Evolutionary conservation across 257 asterid species (phyloP).

Genomic region (Orobanche coerulescens): DNA sequence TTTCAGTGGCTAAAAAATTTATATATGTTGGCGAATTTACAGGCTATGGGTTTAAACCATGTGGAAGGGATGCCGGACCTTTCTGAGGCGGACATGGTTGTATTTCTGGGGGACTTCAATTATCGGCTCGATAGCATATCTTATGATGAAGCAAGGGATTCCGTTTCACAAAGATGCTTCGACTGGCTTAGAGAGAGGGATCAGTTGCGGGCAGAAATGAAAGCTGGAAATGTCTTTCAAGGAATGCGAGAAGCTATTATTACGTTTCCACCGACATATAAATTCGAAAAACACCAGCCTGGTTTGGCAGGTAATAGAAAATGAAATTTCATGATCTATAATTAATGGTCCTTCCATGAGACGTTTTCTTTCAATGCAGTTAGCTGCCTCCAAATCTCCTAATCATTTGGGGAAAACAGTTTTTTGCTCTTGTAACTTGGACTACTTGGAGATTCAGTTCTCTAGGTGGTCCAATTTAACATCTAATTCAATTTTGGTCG

Average conservation of each 20-base stretch:
- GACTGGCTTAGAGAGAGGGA: conserved; percentile 96
- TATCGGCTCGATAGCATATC: conserved; percentile 89
- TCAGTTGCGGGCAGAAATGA: conserved; percentile 86
- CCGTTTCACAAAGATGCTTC: conserved; percentile 88
- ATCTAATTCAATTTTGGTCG: too few relatives aligned
- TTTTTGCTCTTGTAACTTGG: too few relatives aligned
- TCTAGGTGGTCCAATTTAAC: too few relatives aligned
- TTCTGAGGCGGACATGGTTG: conserved; percentile 93
- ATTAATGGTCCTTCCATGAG: background rate
- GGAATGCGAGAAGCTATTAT: conserved; percentile 98
- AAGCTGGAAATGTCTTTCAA: conserved; percentile 88
- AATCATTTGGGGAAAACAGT: background rate
- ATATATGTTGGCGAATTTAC: conserved; percentile 16
- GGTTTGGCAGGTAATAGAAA: conserved; percentile 82
- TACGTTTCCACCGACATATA: conserved; percentile 91
- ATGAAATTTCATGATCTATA: conserved; percentile 6
- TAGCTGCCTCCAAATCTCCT: background rate
- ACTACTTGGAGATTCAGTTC: too few relatives aligned
- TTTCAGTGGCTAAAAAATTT: conserved; percentile 16
- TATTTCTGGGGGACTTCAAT: conserved; percentile 92
- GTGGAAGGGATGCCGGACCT: conserved; percentile 76
- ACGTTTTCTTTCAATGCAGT: background rate
- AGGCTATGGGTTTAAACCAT: conserved; percentile 47
- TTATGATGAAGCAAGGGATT: conserved; percentile 94
- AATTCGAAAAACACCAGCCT: conserved; percentile 81